A percentile compares a stretch with the other conserved stretches of the same genome.
phyloP scores from a whole-genome alignment of 1,284 basidiomycete species.

The Tremellales sp. region DNA sequence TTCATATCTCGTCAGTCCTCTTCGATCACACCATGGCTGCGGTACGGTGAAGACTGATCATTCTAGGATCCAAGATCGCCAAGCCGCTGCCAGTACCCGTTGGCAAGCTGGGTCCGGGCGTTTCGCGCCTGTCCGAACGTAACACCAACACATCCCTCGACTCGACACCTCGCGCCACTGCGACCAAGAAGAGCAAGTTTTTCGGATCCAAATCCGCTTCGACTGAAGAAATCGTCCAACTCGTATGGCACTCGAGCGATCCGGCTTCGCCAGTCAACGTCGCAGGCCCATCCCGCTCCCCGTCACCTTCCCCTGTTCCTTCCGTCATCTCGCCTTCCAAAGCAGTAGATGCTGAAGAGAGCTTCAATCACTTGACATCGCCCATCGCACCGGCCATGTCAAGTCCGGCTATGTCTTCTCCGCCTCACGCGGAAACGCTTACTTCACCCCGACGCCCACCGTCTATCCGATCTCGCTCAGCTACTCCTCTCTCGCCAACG shows the following conservation, averaged over 20 bases:
- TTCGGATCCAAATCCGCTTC: conserved; percentile 12
- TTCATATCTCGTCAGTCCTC: conserved; percentile 23
- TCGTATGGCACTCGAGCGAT: conserved; percentile 24
- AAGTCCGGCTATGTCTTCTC: conserved; percentile 3
- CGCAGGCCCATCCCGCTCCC: conserved; percentile 8
- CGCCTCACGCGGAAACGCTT: conserved; percentile 5
- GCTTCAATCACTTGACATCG: conserved; percentile 2
- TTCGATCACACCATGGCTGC: no score
- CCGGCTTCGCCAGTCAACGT: conserved; percentile 5
- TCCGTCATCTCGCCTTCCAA: conserved; percentile 1
- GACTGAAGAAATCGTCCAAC: conserved; percentile 7
- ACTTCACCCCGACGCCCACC: conserved; percentile 11
- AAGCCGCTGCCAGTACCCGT: conserved; percentile 31
- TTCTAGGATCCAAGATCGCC: conserved; percentile 17
- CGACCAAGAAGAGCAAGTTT: conserved; percentile 30
- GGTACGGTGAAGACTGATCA: no score
- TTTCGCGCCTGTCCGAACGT: conserved; percentile 36
- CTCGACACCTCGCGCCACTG: background rate
- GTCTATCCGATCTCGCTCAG: conserved; percentile 1
- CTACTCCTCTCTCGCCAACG: conserved; percentile 9
- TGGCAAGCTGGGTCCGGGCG: conserved; percentile 32
- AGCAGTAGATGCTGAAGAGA: conserved; percentile 1
- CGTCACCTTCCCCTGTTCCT: conserved; percentile 16
- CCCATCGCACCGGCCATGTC: conserved; percentile 2
- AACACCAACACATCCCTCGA: background rate